Conservation (phyloP, 345 rosid species). For the Cochlearia excelsa region DNA sequence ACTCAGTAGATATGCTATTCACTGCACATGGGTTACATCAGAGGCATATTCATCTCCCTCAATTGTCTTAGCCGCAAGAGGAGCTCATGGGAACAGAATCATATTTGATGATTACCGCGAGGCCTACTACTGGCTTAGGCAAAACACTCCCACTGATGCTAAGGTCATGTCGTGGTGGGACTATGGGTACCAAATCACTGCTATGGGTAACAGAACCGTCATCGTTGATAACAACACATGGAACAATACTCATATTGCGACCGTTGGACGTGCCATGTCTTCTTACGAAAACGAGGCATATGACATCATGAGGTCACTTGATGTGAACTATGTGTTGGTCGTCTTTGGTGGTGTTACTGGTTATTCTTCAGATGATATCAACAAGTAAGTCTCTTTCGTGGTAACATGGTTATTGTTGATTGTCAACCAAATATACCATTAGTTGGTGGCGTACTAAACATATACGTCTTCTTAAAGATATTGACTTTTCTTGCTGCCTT, state of each 20-base stretch:
- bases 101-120: constrained; percentile 98
- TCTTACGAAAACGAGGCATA: constrained; percentile 94
- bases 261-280: constrained; percentile 99
- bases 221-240: constrained; percentile 98
- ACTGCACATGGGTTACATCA: constrained; percentile 98
- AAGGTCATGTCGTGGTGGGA: constrained; percentile 99
- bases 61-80: constrained; percentile 97
- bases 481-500: too few relatives aligned
- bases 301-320: constrained; percentile 94
- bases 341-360: constrained; percentile 99
- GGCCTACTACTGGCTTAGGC: constrained; percentile 97
- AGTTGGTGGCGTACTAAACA: too few relatives aligned
- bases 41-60: constrained; percentile 99
- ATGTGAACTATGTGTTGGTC: constrained; percentile 91
- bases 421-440: too few relatives aligned
- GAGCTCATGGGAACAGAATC: constrained; percentile 92
- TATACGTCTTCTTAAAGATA: too few relatives aligned
- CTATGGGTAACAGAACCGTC: constrained; percentile 99
- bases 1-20: constrained; percentile 84
- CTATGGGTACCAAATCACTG: constrained; percentile 98
- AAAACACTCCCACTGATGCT: constrained; percentile 94
- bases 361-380: constrained; percentile 97
- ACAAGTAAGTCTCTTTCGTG: constrained; percentile 59
- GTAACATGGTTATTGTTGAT: background rate
- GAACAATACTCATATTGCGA: constrained; percentile 99